Conservation (phyloP, 805 yeast species). For the Candida cerambycidarum region DNA sequence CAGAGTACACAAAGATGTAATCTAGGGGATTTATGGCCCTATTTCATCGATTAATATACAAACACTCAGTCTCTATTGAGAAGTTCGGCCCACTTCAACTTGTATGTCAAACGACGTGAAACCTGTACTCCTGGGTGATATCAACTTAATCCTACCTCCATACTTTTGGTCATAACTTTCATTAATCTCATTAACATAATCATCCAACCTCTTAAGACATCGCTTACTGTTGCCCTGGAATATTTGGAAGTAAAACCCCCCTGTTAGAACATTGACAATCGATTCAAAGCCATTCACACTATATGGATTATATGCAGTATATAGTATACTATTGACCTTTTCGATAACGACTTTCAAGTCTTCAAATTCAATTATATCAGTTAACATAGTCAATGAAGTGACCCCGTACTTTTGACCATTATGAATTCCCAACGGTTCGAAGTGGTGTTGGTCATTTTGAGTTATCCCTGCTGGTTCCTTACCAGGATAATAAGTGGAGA, state of each 20-base stretch:
- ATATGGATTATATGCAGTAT: conserved; percentile 40
- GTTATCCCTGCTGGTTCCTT: conserved; percentile 58
- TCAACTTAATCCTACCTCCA: conserved; percentile 22
- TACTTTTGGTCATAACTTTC: too few species aligned
- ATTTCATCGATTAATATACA: too few species aligned
- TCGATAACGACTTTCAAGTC: conserved; percentile 45
- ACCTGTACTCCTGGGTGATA: conserved; percentile 40
- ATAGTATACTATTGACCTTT: conserved; percentile 43
- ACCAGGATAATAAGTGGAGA: conserved; percentile 58
- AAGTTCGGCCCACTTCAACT: too few species aligned
- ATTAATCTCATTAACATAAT: conserved; percentile 23
- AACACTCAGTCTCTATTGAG: too few species aligned
- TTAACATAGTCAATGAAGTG: conserved; percentile 50
- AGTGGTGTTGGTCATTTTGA: conserved; percentile 15
- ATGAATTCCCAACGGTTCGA: conserved; percentile 37
- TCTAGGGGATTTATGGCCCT: too few species aligned
- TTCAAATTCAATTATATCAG: conserved; percentile 21
- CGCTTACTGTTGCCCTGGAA: not conserved
- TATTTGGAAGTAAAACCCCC: conserved; percentile 30
- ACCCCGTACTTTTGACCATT: conserved; percentile 50
- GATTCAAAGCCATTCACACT: conserved; percentile 32
- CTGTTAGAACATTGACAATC: conserved; percentile 41
- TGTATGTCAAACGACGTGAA: conserved; percentile 51
- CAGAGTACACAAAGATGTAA: too few species aligned
- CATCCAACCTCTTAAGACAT: conserved; percentile 41